A percentile compares a stretch with the other conserved stretches of the same genome.
Conservation (phyloP, 2,329 filamentous ascomycete genomes). For the Cladophialophora immunda region DNA sequence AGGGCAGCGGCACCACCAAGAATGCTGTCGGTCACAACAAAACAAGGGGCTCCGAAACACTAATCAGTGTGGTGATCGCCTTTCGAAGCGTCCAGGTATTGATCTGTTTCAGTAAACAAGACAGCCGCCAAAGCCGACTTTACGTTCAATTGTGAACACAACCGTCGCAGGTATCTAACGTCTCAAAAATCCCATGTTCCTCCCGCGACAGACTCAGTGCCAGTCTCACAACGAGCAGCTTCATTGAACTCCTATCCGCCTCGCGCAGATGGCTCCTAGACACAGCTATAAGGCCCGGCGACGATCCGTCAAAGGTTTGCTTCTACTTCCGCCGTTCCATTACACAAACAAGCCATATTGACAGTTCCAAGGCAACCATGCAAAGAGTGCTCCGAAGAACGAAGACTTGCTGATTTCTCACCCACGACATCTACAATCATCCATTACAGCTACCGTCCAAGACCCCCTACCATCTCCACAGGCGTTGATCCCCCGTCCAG, state of each 20-base stretch:
- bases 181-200: background rate
- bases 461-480: background rate
- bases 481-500: conserved; percentile 9
- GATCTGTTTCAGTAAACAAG: background rate
- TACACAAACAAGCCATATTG: background rate
- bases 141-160: background rate
- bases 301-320: background rate
- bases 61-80: background rate
- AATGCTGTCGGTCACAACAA: background rate
- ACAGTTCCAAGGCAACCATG: background rate
- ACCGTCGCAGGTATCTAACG: background rate
- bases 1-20: too few relatives aligned
- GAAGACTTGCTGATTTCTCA: background rate
- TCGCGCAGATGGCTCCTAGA: background rate
- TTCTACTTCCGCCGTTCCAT: background rate
- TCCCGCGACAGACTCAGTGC: background rate
- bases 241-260: background rate
- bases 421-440: background rate
- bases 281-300: background rate
- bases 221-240: background rate
- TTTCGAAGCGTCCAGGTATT: background rate
- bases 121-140: background rate
- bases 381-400: conserved; percentile 1
- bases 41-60: background rate
- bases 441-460: background rate